Conservation (phyloP, 768 basidiomycete genomes). For the Auriscalpium orientale region DNA sequence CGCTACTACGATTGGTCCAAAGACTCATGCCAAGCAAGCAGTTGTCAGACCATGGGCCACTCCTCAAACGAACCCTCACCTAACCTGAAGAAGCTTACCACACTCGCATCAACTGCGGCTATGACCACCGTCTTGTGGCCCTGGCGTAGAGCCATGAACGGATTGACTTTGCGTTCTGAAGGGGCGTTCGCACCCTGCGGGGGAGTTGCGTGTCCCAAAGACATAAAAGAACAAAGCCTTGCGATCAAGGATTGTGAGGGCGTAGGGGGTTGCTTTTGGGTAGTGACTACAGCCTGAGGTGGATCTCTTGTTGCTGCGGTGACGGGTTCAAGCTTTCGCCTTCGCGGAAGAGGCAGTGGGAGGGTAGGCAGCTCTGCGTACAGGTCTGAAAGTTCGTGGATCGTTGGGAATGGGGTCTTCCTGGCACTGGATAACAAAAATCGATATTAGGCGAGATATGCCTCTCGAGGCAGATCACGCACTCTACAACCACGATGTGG, state of each 20-base stretch:
- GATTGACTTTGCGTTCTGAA: slow-evolving; percentile 44
- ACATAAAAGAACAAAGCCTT: background rate
- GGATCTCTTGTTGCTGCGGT: background rate
- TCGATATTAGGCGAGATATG: background rate
- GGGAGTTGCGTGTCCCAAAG: background rate
- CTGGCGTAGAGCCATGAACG: slow-evolving; percentile 73
- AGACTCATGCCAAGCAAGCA: too few relatives aligned
- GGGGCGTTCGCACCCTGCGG: slow-evolving; percentile 20
- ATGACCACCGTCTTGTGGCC: slow-evolving; percentile 81
- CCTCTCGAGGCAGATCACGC: slow-evolving; percentile 20
- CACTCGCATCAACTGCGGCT: slow-evolving; percentile 84
- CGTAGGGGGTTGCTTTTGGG: background rate
- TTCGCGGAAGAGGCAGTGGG: slow-evolving; percentile 55
- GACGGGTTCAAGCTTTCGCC: slow-evolving; percentile 14
- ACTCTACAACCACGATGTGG: slow-evolving; percentile 82
- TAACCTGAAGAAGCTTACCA: slow-evolving; percentile 82
- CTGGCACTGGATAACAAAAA: slow-evolving; percentile 49
- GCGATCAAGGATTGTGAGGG: background rate
- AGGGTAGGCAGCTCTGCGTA: slow-evolving; percentile 60
- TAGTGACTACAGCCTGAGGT: background rate
- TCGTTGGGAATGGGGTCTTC: slow-evolving; percentile 72
- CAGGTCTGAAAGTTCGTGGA: slow-evolving; percentile 67
- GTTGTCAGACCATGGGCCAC: slow-evolving; percentile 52
- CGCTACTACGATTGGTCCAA: background rate
- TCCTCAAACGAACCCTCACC: slow-evolving; percentile 80